Conservation (phyloP, 768 basidiomycete species). For the Hemileccinum impolitum region DNA sequence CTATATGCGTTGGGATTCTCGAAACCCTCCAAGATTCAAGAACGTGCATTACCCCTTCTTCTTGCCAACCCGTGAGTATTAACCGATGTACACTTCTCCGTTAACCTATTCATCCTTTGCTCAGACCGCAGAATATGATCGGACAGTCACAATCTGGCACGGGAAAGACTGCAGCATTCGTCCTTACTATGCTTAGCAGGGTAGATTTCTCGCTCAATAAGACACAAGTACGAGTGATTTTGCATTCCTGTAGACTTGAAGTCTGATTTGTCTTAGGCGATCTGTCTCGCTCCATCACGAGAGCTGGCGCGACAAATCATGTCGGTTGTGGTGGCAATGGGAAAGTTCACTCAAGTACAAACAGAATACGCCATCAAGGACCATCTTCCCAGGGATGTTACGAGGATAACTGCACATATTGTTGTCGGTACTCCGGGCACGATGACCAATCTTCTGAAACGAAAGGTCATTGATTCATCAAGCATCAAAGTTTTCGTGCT, state of each 20-base stretch:
- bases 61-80: constrained; percentile 79
- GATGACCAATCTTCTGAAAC: constrained; percentile 80
- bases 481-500: constrained; percentile 90
- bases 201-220: constrained; percentile 80
- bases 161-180: constrained; percentile 98
- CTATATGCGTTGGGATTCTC: constrained; percentile 94
- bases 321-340: constrained; percentile 91
- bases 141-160: constrained; percentile 99
- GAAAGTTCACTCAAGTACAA: constrained; percentile 89
- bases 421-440: constrained; percentile 97
- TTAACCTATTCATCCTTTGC: constrained; percentile 3
- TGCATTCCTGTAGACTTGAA: background rate
- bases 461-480: constrained; percentile 72
- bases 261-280: constrained; percentile 51
- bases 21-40: constrained; percentile 98
- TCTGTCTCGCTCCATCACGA: constrained; percentile 96
- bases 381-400: constrained; percentile 61
- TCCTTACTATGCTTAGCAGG: constrained; percentile 94
- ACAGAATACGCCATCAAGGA: constrained; percentile 97
- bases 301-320: constrained; percentile 98
- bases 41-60: constrained; percentile 89
- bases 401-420: constrained; percentile 78
- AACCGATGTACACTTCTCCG: background rate
- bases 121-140: constrained; percentile 96
- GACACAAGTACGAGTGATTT: constrained; percentile 61